Base-by-base conservation (phyloP, 2,329 filamentous ascomycete species). In the Neofusicoccum cordaticola region DNA sequence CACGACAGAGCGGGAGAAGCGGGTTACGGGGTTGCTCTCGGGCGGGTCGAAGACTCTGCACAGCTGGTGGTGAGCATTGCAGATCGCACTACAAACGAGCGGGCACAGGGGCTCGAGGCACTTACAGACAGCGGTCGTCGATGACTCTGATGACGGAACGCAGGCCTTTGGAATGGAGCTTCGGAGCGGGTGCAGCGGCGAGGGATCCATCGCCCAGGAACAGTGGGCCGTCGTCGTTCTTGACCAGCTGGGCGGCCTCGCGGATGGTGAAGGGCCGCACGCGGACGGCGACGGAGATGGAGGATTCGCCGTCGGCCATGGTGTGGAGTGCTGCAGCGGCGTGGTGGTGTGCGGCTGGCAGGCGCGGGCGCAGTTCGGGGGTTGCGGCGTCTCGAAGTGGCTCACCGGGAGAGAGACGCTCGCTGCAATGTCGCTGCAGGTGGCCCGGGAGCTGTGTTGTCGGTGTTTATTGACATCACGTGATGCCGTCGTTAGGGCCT, bases 191-290 rank as follows among this genome's bases (percentile, higher is more conserved):
- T 13, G 86, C 89, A 51, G 87, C 90, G n/a, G 95, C 95, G 64
- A 99, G 84, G 17, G 94, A 98, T 66, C 95, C 95, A 77, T 99
- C 95, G 67, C 95, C 95, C n/a, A 99, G 86, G 75, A 99, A 99
- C 42, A 97, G 79, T 4, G 92, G 93, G 62, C 89, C 88, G 77
- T 97, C 94, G 71, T 99, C 94, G 72, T 80, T 85, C 74, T 84
- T 86, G 60, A 87, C 84, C 83, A 99, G 81, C 80, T 98, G 94
- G 45, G 95, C 95, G 70, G 95, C 95, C 84, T 99, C 95, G 80
- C 93, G 85, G 71, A 98, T 97, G 12, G 87, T 89, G 71, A 89
- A 89, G 22, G 87, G 87, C 66, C 87, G 83, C 57, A 89, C 86
- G 77, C 86, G 81, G 68, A 89, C 85, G 56, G 80, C 78, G 69